phyloP scores from a whole-genome alignment of 176 grass and related monocot species.

The Carex kokanica region DNA sequence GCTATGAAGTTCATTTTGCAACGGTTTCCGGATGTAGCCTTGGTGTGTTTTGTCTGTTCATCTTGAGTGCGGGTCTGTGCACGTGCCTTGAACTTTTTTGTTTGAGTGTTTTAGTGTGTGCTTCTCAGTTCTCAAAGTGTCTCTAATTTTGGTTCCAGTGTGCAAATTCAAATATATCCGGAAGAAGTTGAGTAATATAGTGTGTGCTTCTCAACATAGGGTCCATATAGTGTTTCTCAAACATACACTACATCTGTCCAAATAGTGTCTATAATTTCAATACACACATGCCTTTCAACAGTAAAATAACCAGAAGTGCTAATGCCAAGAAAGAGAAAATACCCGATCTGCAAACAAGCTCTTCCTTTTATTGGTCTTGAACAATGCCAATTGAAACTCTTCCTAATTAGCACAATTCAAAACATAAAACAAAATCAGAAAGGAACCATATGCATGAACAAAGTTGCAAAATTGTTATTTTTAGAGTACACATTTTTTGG shows the following conservation, averaged over 20 bases:
- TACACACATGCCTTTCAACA: neutral
- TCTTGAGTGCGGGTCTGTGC: neutral
- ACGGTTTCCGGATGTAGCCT: neutral
- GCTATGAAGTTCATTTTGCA: neutral
- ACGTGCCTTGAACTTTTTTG: neutral
- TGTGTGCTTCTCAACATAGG: too few species aligned
- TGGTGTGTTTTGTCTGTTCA: neutral
- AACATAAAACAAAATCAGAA: neutral
- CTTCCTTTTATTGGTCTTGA: constrained; percentile 79
- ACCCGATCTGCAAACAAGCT: constrained; percentile 87
- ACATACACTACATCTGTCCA: too few species aligned
- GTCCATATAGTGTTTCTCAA: too few species aligned
- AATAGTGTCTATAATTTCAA: neutral
- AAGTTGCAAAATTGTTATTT: neutral
- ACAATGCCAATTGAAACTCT: constrained; percentile 77
- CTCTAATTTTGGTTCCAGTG: neutral
- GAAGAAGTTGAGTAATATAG: too few species aligned
- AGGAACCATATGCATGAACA: neutral
- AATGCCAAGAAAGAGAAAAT: constrained; percentile 29
- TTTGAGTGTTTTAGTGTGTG: neutral
- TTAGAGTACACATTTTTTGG: constrained; percentile 6
- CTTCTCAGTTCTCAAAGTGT: neutral
- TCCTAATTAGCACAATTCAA: constrained; percentile 44
- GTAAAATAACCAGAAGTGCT: neutral
- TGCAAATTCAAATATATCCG: neutral